These are phyloP conservation scores for Clarireedia sp. DNA, from an alignment of 2,329 filamentous ascomycete genomes.

Conservation along the genomic window DNA sequence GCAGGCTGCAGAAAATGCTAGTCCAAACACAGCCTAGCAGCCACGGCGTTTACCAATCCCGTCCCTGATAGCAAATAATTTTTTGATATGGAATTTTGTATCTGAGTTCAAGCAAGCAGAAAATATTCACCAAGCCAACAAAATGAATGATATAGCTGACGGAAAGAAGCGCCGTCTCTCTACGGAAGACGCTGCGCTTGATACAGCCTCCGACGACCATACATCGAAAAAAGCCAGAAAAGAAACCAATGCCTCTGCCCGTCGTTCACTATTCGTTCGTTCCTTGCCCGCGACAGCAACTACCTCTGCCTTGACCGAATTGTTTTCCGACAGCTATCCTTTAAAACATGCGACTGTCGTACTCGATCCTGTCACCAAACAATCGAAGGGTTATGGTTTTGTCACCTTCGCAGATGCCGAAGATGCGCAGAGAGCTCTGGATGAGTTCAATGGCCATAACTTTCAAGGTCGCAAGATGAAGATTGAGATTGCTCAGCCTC, in stretches of 20 bases:
- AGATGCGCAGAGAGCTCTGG: slow-evolving; percentile 73
- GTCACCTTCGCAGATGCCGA: slow-evolving; percentile 93
- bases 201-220: slow-evolving; percentile 17
- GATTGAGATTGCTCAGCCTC: slow-evolving; percentile 79
- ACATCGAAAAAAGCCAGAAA: slow-evolving; percentile 49
- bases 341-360: slow-evolving; percentile 96
- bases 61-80: slow-evolving; percentile 6
- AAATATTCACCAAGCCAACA: not conserved
- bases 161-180: slow-evolving; percentile 24
- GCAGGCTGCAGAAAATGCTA: not conserved
- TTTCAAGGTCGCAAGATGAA: slow-evolving; percentile 76
- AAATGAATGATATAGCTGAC: slow-evolving; percentile 12
- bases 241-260: slow-evolving; percentile 40
- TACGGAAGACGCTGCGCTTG: slow-evolving; percentile 15
- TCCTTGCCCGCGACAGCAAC: slow-evolving; percentile 73
- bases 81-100: slow-evolving; percentile 1
- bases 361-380: slow-evolving; percentile 73
- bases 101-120: not conserved
- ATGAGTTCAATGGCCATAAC: slow-evolving; percentile 69
- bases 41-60: not conserved
- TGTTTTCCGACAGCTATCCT: slow-evolving; percentile 90
- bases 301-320: slow-evolving; percentile 71
- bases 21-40: not conserved
- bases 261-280: slow-evolving; percentile 80
- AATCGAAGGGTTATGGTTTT: slow-evolving; percentile 89